These are phyloP conservation scores for Helotiales sp. DNA, from an alignment of 2,329 filamentous ascomycete species.

Conservation along the genomic window DNA sequence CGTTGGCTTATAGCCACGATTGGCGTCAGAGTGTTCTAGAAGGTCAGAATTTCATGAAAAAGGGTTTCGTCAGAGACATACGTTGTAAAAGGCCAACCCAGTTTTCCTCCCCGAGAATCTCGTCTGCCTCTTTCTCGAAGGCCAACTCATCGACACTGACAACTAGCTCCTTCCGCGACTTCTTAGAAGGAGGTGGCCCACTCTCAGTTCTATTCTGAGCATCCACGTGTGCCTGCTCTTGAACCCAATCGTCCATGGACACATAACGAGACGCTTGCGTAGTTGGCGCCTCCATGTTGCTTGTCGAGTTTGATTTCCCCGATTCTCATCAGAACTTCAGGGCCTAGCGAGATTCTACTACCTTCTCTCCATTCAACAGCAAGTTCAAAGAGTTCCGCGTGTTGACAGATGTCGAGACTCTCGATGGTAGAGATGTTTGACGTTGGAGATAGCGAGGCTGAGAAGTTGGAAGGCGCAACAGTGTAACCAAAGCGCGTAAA, in stretches of 20 bases:
- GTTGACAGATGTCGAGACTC: too few relatives aligned
- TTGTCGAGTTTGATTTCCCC: too few relatives aligned
- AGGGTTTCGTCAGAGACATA: slow-evolving; percentile 3
- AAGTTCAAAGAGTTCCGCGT: too few relatives aligned
- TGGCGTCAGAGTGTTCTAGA: background rate
- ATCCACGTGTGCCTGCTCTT: slow-evolving; percentile 15
- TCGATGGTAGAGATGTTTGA: too few relatives aligned
- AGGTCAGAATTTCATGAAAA: background rate
- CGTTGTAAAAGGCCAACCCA: slow-evolving; percentile 34
- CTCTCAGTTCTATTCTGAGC: background rate
- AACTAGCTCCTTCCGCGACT: background rate
- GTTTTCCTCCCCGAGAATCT: slow-evolving; percentile 29
- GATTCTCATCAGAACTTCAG: too few relatives aligned
- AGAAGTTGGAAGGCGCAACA: too few relatives aligned
- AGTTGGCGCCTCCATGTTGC: background rate
- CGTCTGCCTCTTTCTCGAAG: slow-evolving; percentile 18
- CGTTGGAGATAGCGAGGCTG: too few relatives aligned
- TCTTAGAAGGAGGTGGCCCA: background rate
- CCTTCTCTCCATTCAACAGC: too few relatives aligned
- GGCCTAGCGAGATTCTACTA: too few relatives aligned
- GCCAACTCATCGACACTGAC: background rate
- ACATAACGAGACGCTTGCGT: background rate
- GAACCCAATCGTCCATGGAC: slow-evolving; percentile 20
- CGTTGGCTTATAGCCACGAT: background rate
- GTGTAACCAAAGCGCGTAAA: too few relatives aligned